A percentile compares a stretch with the other conserved stretches of the same genome.
Evolutionary conservation across 345 rosid genomes (phyloP).

Genomic region (Citrus trifoliata): DNA sequence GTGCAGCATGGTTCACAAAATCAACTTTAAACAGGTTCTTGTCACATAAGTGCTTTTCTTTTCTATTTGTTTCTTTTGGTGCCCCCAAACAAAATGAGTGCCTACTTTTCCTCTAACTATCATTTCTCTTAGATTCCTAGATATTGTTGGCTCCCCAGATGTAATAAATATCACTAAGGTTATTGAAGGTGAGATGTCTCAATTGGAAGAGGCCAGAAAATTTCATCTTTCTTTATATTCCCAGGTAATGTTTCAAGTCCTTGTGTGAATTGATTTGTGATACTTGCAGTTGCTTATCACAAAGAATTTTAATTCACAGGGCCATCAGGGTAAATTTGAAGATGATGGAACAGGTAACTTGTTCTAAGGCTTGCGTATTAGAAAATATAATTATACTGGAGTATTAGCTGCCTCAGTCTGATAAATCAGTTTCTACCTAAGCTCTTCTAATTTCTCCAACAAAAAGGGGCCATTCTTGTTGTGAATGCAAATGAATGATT

Average conservation of each 20-base stretch:
- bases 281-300: background rate
- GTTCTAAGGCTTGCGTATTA: background rate
- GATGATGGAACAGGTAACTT: conserved; percentile 22
- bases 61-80: background rate
- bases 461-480: background rate
- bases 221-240: conserved; percentile 51
- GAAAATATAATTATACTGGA: background rate
- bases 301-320: conserved; percentile 22
- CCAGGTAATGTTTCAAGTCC: conserved; percentile 28
- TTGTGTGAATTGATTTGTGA: conserved; percentile 1
- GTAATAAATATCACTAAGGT: conserved; percentile 31
- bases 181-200: conserved; percentile 54
- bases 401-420: background rate
- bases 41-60: background rate
- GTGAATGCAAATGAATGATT: background rate
- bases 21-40: conserved; percentile 51
- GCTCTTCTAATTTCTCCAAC: background rate
- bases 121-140: conserved; percentile 38
- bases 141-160: conserved; percentile 39
- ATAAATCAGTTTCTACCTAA: background rate
- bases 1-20: conserved; percentile 52
- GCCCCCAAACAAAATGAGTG: background rate
- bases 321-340: conserved; percentile 15
- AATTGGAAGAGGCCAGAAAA: conserved; percentile 58
- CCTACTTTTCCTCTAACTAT: background rate